These are phyloP conservation scores for Fusarium equiseti DNA, from an alignment of 2,329 filamentous ascomycete species.

Conservation along the genomic window DNA sequence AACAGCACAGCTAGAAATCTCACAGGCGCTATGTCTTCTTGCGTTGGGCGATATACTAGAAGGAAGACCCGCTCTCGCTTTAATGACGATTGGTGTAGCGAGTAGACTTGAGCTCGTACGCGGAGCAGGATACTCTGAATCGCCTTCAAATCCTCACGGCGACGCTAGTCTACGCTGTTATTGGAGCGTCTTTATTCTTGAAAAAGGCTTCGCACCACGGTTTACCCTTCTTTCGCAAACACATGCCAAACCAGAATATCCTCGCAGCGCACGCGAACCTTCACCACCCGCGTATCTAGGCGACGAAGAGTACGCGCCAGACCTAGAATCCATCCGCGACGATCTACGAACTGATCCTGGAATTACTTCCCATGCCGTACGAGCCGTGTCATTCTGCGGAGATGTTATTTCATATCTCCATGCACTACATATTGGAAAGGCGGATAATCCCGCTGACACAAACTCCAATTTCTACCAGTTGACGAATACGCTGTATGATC, in stretches of 20 bases:
- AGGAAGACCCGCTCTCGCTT: slow-evolving; percentile 29
- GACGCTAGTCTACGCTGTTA: slow-evolving; percentile 39
- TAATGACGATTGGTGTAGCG: slow-evolving; percentile 42
- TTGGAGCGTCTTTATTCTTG: slow-evolving; percentile 42
- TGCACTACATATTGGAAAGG: slow-evolving; percentile 30
- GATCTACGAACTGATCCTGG: slow-evolving; percentile 22
- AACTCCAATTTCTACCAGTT: slow-evolving; percentile 40
- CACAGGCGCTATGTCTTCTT: slow-evolving; percentile 24
- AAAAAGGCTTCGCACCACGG: slow-evolving; percentile 35
- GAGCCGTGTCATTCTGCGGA: slow-evolving; percentile 32
- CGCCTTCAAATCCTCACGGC: neutral
- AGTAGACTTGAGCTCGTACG: slow-evolving; percentile 37
- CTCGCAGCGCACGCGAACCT: slow-evolving; percentile 29
- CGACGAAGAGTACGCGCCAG: slow-evolving; percentile 34
- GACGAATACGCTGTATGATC: slow-evolving; percentile 38
- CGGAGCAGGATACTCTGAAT: slow-evolving; percentile 7
- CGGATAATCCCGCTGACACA: slow-evolving; percentile 32
- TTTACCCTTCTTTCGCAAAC: slow-evolving; percentile 19
- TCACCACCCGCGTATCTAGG: slow-evolving; percentile 14
- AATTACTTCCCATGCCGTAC: slow-evolving; percentile 34
- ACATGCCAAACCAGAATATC: slow-evolving; percentile 22
- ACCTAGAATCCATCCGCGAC: slow-evolving; percentile 35
- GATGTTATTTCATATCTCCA: slow-evolving; percentile 38
- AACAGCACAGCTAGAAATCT: slow-evolving; percentile 28
- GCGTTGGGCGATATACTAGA: slow-evolving; percentile 30